phyloP scores from a whole-genome alignment of 2,329 filamentous ascomycete genomes.

The Sporothrix pallida region DNA sequence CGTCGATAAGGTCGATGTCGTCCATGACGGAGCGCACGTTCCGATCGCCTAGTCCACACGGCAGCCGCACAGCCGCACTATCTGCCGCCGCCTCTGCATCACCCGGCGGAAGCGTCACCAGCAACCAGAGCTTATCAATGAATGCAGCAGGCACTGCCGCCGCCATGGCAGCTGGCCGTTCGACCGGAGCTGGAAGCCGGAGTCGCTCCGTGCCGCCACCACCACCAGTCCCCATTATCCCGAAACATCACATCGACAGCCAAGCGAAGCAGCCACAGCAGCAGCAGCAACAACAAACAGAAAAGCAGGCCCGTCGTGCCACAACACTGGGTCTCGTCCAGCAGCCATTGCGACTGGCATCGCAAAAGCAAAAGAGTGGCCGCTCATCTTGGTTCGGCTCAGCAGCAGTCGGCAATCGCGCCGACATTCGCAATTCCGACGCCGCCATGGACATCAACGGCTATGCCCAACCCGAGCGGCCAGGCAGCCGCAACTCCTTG shows the following conservation, averaged over 20 bases:
- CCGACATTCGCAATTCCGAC: conserved; percentile 55
- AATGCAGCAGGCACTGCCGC: conserved; percentile 32
- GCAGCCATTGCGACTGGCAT: conserved; percentile 57
- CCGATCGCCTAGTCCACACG: conserved; percentile 72
- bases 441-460: conserved; percentile 45
- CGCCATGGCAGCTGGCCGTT: conserved; percentile 16
- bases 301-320: conserved; percentile 18
- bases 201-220: conserved; percentile 65
- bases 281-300: not conserved
- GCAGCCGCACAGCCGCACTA: conserved; percentile 40
- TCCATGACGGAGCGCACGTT: conserved; percentile 93
- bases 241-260: conserved; percentile 51
- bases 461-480: conserved; percentile 40
- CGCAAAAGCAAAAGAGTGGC: conserved; percentile 54
- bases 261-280: not conserved
- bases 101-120: not conserved
- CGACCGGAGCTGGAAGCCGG: conserved; percentile 35
- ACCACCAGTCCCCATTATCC: conserved; percentile 69
- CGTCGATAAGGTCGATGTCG: conserved; percentile 70
- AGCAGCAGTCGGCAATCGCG: conserved; percentile 51
- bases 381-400: conserved; percentile 57
- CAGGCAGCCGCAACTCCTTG: conserved; percentile 56
- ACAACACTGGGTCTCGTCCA: conserved; percentile 33
- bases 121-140: conserved; percentile 7
- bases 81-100: not conserved